Conservation (phyloP, 2,329 filamentous ascomycete species). For the Lecanicillium sp. region DNA sequence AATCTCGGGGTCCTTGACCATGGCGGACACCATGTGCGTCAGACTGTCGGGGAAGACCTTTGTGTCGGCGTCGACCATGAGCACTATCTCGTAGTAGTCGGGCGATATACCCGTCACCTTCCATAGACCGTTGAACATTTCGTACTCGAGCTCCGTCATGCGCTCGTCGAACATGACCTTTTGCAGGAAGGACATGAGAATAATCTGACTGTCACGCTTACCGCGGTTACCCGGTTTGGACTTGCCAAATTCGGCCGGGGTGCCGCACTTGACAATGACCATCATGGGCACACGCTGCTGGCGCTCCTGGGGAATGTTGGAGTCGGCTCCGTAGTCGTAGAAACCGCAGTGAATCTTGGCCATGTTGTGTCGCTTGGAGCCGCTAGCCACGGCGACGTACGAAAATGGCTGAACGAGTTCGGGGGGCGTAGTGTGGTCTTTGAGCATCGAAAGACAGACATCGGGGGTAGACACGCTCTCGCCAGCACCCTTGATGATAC, state of each 20-base stretch:
- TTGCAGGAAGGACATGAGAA: conserved; percentile 98
- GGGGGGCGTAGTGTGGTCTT: conserved; percentile 71
- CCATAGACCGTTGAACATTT: conserved; percentile 99
- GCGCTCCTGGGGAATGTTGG: conserved; percentile 72
- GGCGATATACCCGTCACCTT: conserved; percentile 97
- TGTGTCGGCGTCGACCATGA: conserved; percentile 99
- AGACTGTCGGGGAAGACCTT: conserved; percentile 98
- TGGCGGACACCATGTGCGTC: conserved; percentile 97
- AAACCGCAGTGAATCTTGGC: conserved; percentile 97
- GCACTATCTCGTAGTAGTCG: conserved; percentile 94
- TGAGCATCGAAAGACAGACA: conserved; percentile 88
- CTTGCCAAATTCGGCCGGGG: conserved; percentile 72
- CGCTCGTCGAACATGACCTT: conserved; percentile 99
- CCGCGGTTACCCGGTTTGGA: conserved; percentile 94
- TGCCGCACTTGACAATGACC: conserved; percentile 91
- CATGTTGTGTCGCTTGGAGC: conserved; percentile 98
- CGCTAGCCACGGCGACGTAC: conserved; percentile 92
- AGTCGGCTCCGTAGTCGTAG: conserved; percentile 88
- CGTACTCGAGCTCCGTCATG: conserved; percentile 98
- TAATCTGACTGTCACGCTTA: conserved; percentile 98
- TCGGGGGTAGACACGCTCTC: conserved; percentile 85
- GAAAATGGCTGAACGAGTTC: conserved; percentile 86
- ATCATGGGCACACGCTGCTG: conserved; percentile 98
- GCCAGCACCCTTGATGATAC: conserved; percentile 93
- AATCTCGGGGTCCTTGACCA: conserved; percentile 98